These are phyloP conservation scores for Cladorrhinum samala DNA, from an alignment of 495 filamentous ascomycete genomes.

Conservation along the genomic window DNA sequence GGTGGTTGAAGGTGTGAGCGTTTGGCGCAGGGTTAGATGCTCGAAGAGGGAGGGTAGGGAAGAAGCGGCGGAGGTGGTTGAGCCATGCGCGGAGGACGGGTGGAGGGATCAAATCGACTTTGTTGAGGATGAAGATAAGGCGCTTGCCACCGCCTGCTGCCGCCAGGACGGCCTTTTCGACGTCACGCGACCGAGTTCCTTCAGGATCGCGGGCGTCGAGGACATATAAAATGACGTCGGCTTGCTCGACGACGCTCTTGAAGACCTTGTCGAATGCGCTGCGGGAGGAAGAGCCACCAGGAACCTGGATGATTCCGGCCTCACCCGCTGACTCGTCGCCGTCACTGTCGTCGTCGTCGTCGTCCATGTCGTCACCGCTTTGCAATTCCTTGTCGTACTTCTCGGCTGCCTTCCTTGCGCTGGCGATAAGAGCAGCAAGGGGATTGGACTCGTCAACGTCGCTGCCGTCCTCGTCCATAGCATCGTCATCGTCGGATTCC, in stretches of 20 bases:
- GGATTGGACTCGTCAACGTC: constrained; percentile 60
- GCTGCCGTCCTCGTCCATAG: constrained; percentile 39
- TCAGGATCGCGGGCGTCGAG: constrained; percentile 91
- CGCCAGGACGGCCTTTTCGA: constrained; percentile 84
- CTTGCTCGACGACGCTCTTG: constrained; percentile 83
- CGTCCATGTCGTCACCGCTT: constrained; percentile 52
- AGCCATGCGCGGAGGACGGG: constrained; percentile 79
- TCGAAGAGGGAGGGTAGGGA: constrained; percentile 87
- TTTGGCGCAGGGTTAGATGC: constrained; percentile 78
- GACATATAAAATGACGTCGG: constrained; percentile 91
- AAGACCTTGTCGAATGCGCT: constrained; percentile 92
- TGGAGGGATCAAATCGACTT: constrained; percentile 87
- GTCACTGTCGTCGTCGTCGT: constrained; percentile 55
- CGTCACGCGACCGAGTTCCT: constrained; percentile 81
- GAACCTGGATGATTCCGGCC: constrained; percentile 28
- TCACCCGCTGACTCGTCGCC: constrained; percentile 45
- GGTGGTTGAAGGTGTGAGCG: constrained; percentile 88
- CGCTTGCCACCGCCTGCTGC: constrained; percentile 77
- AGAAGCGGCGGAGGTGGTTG: constrained; percentile 75
- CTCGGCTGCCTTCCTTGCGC: constrained; percentile 75
- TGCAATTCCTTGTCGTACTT: constrained; percentile 66
- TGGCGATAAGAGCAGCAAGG: constrained; percentile 90
- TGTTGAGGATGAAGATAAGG: constrained; percentile 91
- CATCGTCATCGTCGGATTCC: constrained; percentile 22
- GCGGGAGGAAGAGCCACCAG: constrained; percentile 60